Conservation (phyloP, 1,284 basidiomycete genomes). For the Sporisorium graminicola region DNA sequence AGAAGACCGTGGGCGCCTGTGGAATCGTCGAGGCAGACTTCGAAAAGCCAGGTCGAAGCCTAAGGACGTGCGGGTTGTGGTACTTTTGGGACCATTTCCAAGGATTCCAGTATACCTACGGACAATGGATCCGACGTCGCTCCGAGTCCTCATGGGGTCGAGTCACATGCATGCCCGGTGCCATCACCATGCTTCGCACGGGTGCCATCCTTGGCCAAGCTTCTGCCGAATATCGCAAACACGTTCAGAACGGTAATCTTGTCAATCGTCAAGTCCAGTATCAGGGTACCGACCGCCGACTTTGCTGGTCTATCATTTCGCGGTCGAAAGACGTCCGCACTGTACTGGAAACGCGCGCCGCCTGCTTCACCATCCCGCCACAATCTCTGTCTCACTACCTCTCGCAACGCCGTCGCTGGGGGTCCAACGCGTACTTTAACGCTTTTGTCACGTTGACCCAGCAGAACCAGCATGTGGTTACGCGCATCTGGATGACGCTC, state of each 20-base stretch:
- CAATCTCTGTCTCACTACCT: slow-evolving; percentile 41
- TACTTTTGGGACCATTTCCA: slow-evolving; percentile 45
- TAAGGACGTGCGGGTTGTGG: slow-evolving; percentile 23
- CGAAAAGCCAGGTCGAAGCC: slow-evolving; percentile 16
- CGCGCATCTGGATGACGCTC: slow-evolving; percentile 32
- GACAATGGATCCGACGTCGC: slow-evolving; percentile 33
- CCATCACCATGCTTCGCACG: slow-evolving; percentile 36
- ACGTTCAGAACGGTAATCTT: slow-evolving; percentile 26
- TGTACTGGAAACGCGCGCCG: slow-evolving; percentile 31
- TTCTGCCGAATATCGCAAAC: slow-evolving; percentile 30
- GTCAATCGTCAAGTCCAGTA: slow-evolving; percentile 37
- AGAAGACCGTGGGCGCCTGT: slow-evolving; percentile 35
- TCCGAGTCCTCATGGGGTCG: slow-evolving; percentile 37
- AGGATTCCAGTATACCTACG: slow-evolving; percentile 38
- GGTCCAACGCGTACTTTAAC: slow-evolving; percentile 42
- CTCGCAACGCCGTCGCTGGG: slow-evolving; percentile 35
- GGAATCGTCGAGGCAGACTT: slow-evolving; percentile 39
- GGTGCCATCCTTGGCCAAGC: slow-evolving; percentile 33
- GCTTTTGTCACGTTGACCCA: slow-evolving; percentile 27
- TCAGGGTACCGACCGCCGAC: slow-evolving; percentile 34
- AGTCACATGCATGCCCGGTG: slow-evolving; percentile 39
- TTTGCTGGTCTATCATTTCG: slow-evolving; percentile 41
- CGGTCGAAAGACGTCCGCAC: slow-evolving; percentile 35
- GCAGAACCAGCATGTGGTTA: slow-evolving; percentile 27
- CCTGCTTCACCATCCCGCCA: slow-evolving; percentile 41